These are phyloP conservation scores for Chrysoporthe cubensis DNA, from an alignment of 2,329 filamentous ascomycete species.

Conservation along the genomic window DNA sequence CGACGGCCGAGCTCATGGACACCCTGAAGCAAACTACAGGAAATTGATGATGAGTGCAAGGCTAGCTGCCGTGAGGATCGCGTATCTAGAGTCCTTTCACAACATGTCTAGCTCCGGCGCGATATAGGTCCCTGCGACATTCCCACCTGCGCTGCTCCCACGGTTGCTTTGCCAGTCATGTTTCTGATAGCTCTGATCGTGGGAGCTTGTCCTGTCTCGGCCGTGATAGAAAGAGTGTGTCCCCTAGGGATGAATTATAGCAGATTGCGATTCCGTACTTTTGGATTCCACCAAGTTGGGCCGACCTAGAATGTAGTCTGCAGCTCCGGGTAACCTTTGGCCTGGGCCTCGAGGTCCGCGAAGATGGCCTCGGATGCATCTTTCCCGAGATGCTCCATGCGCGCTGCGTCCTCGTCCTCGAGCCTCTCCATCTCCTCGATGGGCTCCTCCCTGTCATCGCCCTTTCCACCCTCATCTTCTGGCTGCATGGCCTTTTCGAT, in stretches of 20 bases:
- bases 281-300: no score
- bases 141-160: constrained; percentile 3
- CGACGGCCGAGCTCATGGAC: constrained; percentile 13
- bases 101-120: constrained; percentile 16
- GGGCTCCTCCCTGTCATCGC: constrained; percentile 63
- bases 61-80: constrained; percentile 14
- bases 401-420: constrained; percentile 73
- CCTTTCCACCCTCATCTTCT: constrained; percentile 58
- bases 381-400: constrained; percentile 58
- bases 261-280: neutral
- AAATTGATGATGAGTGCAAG: constrained; percentile 12
- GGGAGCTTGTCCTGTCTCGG: no score
- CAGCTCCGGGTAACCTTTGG: constrained; percentile 67
- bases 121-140: constrained; percentile 5
- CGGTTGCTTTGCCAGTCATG: constrained; percentile 2
- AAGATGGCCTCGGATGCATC: constrained; percentile 53
- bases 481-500: constrained; percentile 60
- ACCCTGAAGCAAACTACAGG: neutral
- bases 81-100: constrained; percentile 21
- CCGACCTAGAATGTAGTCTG: constrained; percentile 56
- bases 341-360: constrained; percentile 48
- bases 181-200: neutral
- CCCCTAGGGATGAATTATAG: neutral
- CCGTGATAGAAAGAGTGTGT: neutral
- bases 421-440: constrained; percentile 75